A percentile compares a stretch with the other conserved stretches of the same genome.
These are phyloP conservation scores for Hevea brasiliensis DNA, from an alignment of 345 rosid species.

Conservation along the genomic window DNA sequence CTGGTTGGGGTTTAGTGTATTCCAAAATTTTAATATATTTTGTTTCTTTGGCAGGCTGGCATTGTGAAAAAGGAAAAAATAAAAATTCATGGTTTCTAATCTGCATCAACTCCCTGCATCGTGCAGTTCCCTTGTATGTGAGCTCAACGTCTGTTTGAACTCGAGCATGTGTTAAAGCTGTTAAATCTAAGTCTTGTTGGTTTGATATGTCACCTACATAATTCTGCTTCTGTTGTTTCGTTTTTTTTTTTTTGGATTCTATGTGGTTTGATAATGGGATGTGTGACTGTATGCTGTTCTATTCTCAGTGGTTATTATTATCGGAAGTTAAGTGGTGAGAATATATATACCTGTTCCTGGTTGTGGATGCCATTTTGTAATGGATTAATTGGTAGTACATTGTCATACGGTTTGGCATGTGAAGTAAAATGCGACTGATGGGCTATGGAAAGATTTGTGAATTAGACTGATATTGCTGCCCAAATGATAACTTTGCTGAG, in stretches of 20 bases:
- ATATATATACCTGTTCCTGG: background rate
- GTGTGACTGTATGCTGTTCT: background rate
- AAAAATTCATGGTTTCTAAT: constrained; percentile 94
- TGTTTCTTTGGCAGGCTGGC: constrained; percentile 52
- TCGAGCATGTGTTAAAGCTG: background rate
- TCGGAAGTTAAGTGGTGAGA: background rate
- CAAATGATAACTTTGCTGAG: too few relatives aligned
- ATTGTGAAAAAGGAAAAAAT: constrained; percentile 95
- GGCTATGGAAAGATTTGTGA: too few relatives aligned
- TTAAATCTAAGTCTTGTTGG: background rate
- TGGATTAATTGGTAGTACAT: background rate
- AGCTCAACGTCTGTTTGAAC: background rate
- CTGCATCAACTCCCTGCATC: background rate
- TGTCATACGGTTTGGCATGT: too few relatives aligned
- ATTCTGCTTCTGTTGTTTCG: background rate
- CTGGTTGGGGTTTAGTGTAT: background rate
- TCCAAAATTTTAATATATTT: too few relatives aligned
- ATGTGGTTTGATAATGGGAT: constrained; percentile 7
- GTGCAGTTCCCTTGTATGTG: background rate
- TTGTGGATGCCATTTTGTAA: background rate
- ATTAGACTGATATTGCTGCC: too few relatives aligned
- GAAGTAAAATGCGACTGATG: too few relatives aligned
- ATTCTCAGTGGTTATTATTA: background rate
- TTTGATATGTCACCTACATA: background rate
- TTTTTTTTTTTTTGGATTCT: background rate